phyloP scores from a whole-genome alignment of 371 early-diverging fungal species.

The Amoeboradix gromovi region DNA sequence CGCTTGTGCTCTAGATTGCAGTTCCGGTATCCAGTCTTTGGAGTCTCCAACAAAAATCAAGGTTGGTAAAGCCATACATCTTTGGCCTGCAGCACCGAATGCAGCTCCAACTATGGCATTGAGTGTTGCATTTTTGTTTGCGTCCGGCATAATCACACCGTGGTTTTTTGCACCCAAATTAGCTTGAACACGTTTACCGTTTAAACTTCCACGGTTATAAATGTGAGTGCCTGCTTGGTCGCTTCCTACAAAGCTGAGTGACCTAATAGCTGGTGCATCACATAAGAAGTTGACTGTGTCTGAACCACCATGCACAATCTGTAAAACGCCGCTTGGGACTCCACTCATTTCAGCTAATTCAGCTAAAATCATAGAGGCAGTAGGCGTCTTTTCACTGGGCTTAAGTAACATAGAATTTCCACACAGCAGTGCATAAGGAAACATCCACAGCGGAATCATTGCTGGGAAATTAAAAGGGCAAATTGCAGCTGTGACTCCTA shows the following conservation, averaged over 20 bases:
- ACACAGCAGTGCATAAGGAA: slow-evolving; percentile 64
- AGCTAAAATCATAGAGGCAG: slow-evolving; percentile 74
- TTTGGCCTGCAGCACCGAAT: slow-evolving; percentile 87
- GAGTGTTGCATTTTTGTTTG: slow-evolving; percentile 52
- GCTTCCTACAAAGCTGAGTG: slow-evolving; percentile 79
- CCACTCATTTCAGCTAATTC: slow-evolving; percentile 67
- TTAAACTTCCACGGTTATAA: slow-evolving; percentile 48
- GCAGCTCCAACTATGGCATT: slow-evolving; percentile 75
- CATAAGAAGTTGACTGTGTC: slow-evolving; percentile 76
- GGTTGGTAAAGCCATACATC: slow-evolving; percentile 60
- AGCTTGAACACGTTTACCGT: slow-evolving; percentile 86
- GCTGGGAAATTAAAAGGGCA: slow-evolving; percentile 69
- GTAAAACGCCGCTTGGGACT: slow-evolving; percentile 70
- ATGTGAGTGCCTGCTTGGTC: slow-evolving; percentile 67
- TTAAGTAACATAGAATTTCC: slow-evolving; percentile 70
- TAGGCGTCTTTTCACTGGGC: slow-evolving; percentile 82
- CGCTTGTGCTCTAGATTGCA: slow-evolving; percentile 47
- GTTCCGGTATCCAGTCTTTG: slow-evolving; percentile 55
- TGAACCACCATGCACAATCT: slow-evolving; percentile 64
- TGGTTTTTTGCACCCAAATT: slow-evolving; percentile 94
- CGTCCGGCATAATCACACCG: slow-evolving; percentile 73
- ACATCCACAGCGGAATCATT: slow-evolving; percentile 73
- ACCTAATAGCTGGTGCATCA: slow-evolving; percentile 50
- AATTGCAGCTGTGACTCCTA: slow-evolving; percentile 83
- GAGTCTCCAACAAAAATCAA: slow-evolving; percentile 66